A percentile compares a stretch with the other conserved stretches of the same genome.
Conservation (phyloP, 2,329 filamentous ascomycete genomes). For the Parastagonospora avenae region DNA sequence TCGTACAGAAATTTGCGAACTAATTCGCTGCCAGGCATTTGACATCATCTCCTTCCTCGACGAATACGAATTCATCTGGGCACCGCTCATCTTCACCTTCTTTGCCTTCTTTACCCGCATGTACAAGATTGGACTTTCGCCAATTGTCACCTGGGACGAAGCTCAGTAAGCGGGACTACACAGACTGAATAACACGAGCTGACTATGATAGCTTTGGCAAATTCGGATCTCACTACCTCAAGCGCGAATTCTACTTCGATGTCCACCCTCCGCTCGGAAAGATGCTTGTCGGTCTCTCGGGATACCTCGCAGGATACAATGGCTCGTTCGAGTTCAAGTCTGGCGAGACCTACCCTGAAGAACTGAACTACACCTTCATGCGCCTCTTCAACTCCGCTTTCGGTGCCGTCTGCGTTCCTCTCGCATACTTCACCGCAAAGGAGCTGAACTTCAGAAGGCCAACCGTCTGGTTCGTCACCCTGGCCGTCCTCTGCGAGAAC, state of each 20-base stretch:
- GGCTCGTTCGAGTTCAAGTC: slow-evolving; percentile 99
- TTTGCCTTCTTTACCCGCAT: slow-evolving; percentile 70
- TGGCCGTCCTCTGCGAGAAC: slow-evolving; percentile 99
- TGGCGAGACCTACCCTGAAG: slow-evolving; percentile 89
- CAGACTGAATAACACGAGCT: slow-evolving; percentile 13
- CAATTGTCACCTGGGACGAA: slow-evolving; percentile 78
- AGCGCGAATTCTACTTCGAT: slow-evolving; percentile 99
- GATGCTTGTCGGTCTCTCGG: slow-evolving; percentile 96
- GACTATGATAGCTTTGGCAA: slow-evolving; percentile 75
- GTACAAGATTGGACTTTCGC: slow-evolving; percentile 70
- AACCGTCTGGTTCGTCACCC: slow-evolving; percentile 90
- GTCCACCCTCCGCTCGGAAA: slow-evolving; percentile 95
- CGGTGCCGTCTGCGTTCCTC: slow-evolving; percentile 86
- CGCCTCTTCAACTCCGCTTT: slow-evolving; percentile 96
- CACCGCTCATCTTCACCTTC: slow-evolving; percentile 67
- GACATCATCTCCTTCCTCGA: slow-evolving; percentile 67
- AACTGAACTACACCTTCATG: slow-evolving; percentile 98
- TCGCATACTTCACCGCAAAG: slow-evolving; percentile 94
- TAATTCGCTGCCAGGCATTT: slow-evolving; percentile 46
- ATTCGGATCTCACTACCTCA: slow-evolving; percentile 98
- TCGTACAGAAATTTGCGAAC: background rate
- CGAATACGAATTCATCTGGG: slow-evolving; percentile 66
- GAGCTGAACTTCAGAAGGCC: slow-evolving; percentile 86
- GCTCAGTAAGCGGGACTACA: slow-evolving; percentile 63
- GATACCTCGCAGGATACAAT: slow-evolving; percentile 96